Conservation (phyloP, 495 filamentous ascomycete species). For the Penicillium goetzii region DNA sequence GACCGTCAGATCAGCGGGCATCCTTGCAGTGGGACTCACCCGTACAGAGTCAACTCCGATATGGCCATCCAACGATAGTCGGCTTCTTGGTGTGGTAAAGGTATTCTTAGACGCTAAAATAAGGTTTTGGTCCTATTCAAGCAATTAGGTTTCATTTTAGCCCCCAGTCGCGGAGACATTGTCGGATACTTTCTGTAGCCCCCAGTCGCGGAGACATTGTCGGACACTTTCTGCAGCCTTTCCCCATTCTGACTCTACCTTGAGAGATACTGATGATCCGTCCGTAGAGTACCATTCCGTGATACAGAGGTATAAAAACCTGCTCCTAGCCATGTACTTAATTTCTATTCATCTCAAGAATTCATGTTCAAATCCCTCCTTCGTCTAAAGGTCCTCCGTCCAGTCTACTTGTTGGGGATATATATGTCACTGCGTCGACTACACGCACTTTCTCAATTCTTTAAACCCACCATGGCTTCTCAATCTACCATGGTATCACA, state of each 20-base stretch:
- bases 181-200: no score
- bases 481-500: constrained; percentile 7
- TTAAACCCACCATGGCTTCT: constrained; percentile 14
- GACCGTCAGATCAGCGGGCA: no score
- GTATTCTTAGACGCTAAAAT: not conserved
- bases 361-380: not conserved
- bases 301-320: not conserved
- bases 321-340: not conserved
- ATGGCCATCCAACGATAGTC: not conserved
- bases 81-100: not conserved
- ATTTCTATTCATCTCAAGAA: not conserved
- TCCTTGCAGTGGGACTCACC: not conserved
- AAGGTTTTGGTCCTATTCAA: not conserved
- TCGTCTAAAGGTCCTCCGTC: not conserved
- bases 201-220: constrained; percentile 33
- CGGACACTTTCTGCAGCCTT: constrained; percentile 34
- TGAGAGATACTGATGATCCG: not conserved
- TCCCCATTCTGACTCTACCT: not conserved
- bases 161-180: constrained; percentile 30
- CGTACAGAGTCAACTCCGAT: not conserved
- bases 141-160: not conserved
- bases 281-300: not conserved
- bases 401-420: not conserved
- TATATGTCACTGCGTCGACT: not conserved
- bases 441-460: not conserved